Evolutionary conservation across 108 stramenopile species (phyloP).

Genomic region (Discostella pseudostelligera): DNA sequence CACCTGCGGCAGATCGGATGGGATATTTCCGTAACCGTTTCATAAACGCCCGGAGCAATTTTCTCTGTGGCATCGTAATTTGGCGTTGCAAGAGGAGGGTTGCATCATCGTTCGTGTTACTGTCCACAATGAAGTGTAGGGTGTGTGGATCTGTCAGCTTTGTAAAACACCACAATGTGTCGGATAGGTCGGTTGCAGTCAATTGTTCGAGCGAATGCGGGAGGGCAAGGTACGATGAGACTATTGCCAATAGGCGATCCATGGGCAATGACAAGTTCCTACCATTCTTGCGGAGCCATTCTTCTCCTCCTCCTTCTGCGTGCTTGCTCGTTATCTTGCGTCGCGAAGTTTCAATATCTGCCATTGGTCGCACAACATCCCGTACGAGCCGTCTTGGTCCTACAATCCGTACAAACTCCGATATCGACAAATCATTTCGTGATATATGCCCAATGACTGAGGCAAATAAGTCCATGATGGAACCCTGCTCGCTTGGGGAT

Average conservation of each 20-base stretch:
- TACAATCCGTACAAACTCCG: slow-evolving; percentile 27
- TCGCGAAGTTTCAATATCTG: not conserved
- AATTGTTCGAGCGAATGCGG: slow-evolving; percentile 30
- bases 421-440: slow-evolving; percentile 15
- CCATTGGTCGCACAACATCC: slow-evolving; percentile 23
- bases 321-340: not conserved
- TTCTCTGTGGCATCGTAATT: slow-evolving; percentile 9
- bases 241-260: slow-evolving; percentile 14
- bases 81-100: not conserved
- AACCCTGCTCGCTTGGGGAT: not conserved
- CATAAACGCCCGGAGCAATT: slow-evolving; percentile 26
- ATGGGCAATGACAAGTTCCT: not conserved
- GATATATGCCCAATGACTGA: slow-evolving; percentile 14
- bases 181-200: slow-evolving; percentile 31
- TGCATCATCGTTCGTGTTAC: not conserved
- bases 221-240: slow-evolving; percentile 22
- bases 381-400: slow-evolving; percentile 23
- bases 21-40: slow-evolving; percentile 34
- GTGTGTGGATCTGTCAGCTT: slow-evolving; percentile 15
- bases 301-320: not conserved
- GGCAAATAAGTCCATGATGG: slow-evolving; percentile 4
- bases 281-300: not conserved
- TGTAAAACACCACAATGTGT: slow-evolving; percentile 26
- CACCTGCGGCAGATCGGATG: slow-evolving; percentile 18
- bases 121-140: not conserved